Evolutionary conservation across 2,329 filamentous ascomycete genomes (phyloP).

Genomic region (Neophaeococcomyces aloes): DNA sequence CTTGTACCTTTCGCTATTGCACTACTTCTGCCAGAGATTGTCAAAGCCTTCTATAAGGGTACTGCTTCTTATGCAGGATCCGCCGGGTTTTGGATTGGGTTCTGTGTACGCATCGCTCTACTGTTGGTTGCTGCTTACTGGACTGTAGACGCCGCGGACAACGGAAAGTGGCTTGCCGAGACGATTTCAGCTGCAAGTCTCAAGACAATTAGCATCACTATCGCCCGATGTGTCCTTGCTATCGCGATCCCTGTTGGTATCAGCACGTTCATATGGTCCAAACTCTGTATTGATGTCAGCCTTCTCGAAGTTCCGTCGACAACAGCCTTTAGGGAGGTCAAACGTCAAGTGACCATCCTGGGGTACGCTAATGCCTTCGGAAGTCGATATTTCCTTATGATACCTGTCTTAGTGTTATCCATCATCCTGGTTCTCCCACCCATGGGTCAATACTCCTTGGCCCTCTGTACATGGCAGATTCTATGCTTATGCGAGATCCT

Average conservation of each 20-base stretch:
- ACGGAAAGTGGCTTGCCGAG: conserved; percentile 63
- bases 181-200: conserved; percentile 49
- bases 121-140: conserved; percentile 72
- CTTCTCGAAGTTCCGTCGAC: conserved; percentile 24
- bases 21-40: conserved; percentile 56
- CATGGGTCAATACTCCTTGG: conserved; percentile 80
- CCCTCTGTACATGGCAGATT: conserved; percentile 76
- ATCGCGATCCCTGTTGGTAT: conserved; percentile 75
- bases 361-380: conserved; percentile 93
- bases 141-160: conserved; percentile 80
- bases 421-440: conserved; percentile 72
- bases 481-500: conserved; percentile 61
- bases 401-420: conserved; percentile 74
- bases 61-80: conserved; percentile 82
- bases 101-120: conserved; percentile 65
- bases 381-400: conserved; percentile 74
- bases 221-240: conserved; percentile 71
- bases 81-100: conserved; percentile 66
- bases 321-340: conserved; percentile 18
- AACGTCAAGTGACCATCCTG: conserved; percentile 59
- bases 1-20: conserved; percentile 60
- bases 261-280: conserved; percentile 73
- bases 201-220: conserved; percentile 62
- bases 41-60: conserved; percentile 69
- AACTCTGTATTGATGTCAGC: conserved; percentile 69